Base-by-base conservation (phyloP, 495 filamentous ascomycete genomes). In the Trypethelium eluteriae region DNA sequence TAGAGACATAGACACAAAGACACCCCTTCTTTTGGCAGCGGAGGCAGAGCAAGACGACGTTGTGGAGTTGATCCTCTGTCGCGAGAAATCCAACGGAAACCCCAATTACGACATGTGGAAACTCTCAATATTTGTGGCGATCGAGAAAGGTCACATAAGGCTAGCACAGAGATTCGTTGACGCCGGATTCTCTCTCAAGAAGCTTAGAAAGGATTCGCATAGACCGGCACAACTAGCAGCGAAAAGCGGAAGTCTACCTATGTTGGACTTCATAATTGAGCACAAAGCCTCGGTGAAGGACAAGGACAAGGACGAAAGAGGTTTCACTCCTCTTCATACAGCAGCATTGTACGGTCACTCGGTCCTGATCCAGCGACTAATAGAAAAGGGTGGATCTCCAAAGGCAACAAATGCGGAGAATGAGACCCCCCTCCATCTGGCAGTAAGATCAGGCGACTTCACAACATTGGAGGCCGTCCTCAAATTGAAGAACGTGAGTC, bases 361-460 rank as follows among this genome's bases (percentile, higher is more conserved):
- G 41, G 39, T 66, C 0, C 67, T 70, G 65, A 66, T 70, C 5
- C 66, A 68, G 59, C 62, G 64, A 38, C 66, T 70, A 16, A 38
- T 68, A 7, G 50, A n/a, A 18, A 39, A 61, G 18, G 68, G 68
- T 44, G 38, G 62, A 32, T 35, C 62, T 36, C 53, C 62, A 66
- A 70, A 70, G 32, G 65, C 66, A 35, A 70, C 69, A 6, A 70
- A 70, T 47, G 66, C 67, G 38, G 44, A 50, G 2, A 38, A 68
- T 16, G 72, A 75, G 39, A 72, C 68, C 0, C 64, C 73, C 0
- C 64, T 75, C 4, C 72, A 70, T 18, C 49, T 74, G 16, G 68
- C 73, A 11, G 63, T 67, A 3, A 69, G 64, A 62, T 64, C 44
- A 4, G 63, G 65, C 2, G 66, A 74, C 61, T 68, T 69, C 14